A percentile compares a stretch with the other conserved stretches of the same genome.
These are phyloP conservation scores for Psidium guajava DNA, from an alignment of 345 rosid genomes.

Conservation along the genomic window DNA sequence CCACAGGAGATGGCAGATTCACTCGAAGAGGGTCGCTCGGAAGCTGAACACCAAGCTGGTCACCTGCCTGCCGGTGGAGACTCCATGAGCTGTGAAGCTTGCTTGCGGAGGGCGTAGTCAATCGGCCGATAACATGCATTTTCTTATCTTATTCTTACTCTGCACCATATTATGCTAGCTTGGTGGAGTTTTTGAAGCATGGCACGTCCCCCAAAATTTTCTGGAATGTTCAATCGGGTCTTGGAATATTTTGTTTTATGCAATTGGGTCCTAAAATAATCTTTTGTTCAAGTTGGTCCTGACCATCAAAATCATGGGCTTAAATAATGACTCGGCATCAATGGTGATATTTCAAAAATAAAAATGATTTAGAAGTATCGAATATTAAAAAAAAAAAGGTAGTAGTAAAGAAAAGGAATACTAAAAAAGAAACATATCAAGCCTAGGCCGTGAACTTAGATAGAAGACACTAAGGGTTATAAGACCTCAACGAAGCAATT, in stretches of 20 bases:
- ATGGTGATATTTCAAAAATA: background rate
- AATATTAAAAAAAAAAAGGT: too few species aligned
- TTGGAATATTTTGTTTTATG: background rate
- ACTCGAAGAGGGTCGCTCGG: background rate
- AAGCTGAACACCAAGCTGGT: background rate
- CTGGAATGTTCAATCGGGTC: accelerated
- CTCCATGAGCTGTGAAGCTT: background rate
- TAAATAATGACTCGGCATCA: accelerated
- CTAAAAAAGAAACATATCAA: too few species aligned
- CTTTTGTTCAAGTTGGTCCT: accelerated
- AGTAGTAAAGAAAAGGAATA: too few species aligned
- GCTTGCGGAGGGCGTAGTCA: background rate
- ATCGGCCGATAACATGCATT: background rate
- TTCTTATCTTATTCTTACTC: background rate
- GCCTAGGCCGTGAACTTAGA: too few species aligned
- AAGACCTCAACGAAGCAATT: too few species aligned
- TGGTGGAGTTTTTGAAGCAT: background rate
- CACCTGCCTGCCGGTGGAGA: background rate
- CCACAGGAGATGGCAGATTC: background rate
- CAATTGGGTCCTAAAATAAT: accelerated
- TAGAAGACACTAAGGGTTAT: too few species aligned
- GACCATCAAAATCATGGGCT: accelerated
- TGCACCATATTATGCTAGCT: background rate
- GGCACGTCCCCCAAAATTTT: background rate
- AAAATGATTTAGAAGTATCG: too few species aligned